phyloP scores from a whole-genome alignment of 192 early-diverging fungal genomes.

The Entophlyctis luteolus region DNA sequence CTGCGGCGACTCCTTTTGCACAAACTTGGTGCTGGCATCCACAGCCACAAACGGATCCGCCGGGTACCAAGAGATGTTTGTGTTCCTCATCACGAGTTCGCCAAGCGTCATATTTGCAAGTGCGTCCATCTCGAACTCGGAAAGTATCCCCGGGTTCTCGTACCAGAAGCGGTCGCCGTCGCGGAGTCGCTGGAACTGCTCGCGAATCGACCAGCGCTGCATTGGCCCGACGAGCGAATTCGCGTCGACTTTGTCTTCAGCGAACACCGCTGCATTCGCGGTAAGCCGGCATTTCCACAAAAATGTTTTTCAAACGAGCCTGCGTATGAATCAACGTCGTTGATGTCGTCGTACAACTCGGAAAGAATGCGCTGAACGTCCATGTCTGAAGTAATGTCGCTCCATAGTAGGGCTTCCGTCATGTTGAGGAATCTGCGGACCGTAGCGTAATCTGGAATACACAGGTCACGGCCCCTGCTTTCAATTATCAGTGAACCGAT shows the following conservation, averaged over 20 bases:
- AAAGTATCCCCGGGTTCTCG: conserved; percentile 45
- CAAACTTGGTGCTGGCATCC: neutral
- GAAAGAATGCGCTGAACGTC: conserved; percentile 13
- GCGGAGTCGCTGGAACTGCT: conserved; percentile 45
- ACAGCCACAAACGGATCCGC: conserved; percentile 34
- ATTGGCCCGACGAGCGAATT: conserved; percentile 33
- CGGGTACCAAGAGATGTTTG: conserved; percentile 35
- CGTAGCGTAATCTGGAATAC: conserved; percentile 32
- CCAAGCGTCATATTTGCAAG: conserved; percentile 27
- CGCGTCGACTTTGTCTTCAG: conserved; percentile 32
- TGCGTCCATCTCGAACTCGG: conserved; percentile 23
- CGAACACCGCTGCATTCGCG: conserved; percentile 11
- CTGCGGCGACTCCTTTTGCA: neutral
- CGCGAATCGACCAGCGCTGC: conserved; percentile 23
- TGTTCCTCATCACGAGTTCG: conserved; percentile 33
- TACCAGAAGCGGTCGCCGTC: conserved; percentile 54
- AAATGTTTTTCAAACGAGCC: conserved; percentile 22
- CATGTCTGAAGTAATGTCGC: conserved; percentile 37
- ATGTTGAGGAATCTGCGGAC: conserved; percentile 19
- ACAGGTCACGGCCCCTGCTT: conserved; percentile 38
- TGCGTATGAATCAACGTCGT: conserved; percentile 38
- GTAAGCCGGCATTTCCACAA: neutral
- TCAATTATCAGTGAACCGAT: conserved; percentile 29
- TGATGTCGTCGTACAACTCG: conserved; percentile 27
- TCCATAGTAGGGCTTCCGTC: conserved; percentile 7